A percentile compares a stretch with the other conserved stretches of the same genome.
Evolutionary conservation across 495 filamentous ascomycete genomes (phyloP).

Genomic region (Cercophora newfieldiana): DNA sequence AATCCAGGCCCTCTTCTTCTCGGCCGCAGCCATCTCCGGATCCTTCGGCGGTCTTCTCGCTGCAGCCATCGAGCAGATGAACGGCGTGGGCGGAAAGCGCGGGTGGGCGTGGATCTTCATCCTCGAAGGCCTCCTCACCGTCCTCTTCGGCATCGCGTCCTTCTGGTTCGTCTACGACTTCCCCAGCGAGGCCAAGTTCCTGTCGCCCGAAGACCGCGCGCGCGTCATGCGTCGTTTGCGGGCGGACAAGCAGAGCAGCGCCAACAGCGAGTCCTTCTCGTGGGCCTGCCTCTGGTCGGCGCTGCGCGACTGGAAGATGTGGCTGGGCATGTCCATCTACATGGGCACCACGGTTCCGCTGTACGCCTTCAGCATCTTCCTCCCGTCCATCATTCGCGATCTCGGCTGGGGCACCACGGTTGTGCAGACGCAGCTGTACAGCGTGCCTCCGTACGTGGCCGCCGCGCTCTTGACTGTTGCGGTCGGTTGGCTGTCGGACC

Average conservation of each 20-base stretch:
- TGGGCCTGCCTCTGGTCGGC: not conserved
- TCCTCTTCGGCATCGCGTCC: slow-evolving; percentile 66
- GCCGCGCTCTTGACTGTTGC: slow-evolving; percentile 5
- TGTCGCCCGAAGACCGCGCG: slow-evolving; percentile 5
- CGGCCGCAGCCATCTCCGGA: slow-evolving; percentile 73
- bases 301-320: slow-evolving; percentile 12
- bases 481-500: slow-evolving; percentile 6
- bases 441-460: slow-evolving; percentile 11
- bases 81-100: slow-evolving; percentile 64
- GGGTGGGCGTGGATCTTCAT: slow-evolving; percentile 85
- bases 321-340: slow-evolving; percentile 6
- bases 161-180: slow-evolving; percentile 87
- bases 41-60: slow-evolving; percentile 81
- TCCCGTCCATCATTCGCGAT: slow-evolving; percentile 13
- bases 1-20: slow-evolving; percentile 74
- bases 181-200: slow-evolving; percentile 52
- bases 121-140: slow-evolving; percentile 68
- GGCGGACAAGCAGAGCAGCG: slow-evolving; percentile 1
- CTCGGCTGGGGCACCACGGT: slow-evolving; percentile 8
- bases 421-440: slow-evolving; percentile 14
- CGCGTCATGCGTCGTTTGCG: slow-evolving; percentile 5
- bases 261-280: slow-evolving; percentile 2
- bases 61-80: slow-evolving; percentile 69
- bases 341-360: slow-evolving; percentile 8
- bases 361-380: slow-evolving; percentile 9